Evolutionary conservation across 2,329 filamentous ascomycete species (phyloP), one percentile per base, ranked within the genome.

Genomic region (Rhytidhysteron rufulum): DNA sequence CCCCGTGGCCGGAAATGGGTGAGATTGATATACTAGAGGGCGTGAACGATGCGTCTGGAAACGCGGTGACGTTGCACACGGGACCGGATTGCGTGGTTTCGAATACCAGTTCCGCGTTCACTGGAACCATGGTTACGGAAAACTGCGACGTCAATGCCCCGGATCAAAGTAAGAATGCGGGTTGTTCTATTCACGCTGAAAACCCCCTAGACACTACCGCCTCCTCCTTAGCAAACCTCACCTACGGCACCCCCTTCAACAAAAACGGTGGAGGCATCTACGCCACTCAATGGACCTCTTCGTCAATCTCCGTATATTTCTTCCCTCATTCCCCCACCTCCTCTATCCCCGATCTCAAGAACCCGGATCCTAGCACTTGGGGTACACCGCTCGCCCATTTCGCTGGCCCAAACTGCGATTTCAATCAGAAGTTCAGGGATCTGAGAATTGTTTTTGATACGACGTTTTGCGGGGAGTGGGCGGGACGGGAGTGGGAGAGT

Each of bases 401-500:
- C 65, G 64, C 71, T n/a, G 58, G 62, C 40, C 9, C 35, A 2
- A 46, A 38, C 6, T 67, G 63, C 42, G 54, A 63, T 40, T 85
- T 93, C 46, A 36, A 44, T 1, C 16, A 44, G 24, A 42, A 47
- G 15, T 65, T 67, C 48, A 45, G 48, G 19, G 49, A 60, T 24
- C 45, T 59, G 31, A 50, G 46, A 18, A 47, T 65, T 34, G 60
- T 76, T 24, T 66, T 78, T 39, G 68, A 77, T 51, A 71, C 65
- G 0, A 68, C 71, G 2, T 77, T 78, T 51, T 78, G 74, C 39
- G 75, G 75, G 29, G 67, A 72, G 32, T 78, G 74, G 74, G 74
- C 74, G 9, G 74, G 74, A n/a, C 53, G 53, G 18, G 53, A 82
- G 32, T 94, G 85, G 83, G 55, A 58, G 30, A 52, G 63, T 19